Percentiles rank a stretch among this genome's conserved stretches.
Evolutionary conservation across 768 basidiomycete genomes (phyloP).

Genomic region (Tricholomella constricta): DNA sequence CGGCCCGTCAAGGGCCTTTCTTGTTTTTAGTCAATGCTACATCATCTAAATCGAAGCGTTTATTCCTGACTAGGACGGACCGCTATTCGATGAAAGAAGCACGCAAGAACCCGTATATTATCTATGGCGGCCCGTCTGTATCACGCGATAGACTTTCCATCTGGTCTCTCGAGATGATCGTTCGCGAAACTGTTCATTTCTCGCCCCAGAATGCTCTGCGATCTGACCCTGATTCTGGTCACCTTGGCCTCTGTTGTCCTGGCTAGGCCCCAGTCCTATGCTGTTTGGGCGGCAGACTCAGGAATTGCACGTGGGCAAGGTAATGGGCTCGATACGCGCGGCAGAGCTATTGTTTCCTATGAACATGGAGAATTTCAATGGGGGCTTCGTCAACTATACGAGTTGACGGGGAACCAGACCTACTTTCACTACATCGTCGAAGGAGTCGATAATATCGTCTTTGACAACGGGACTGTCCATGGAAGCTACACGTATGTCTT

Average conservation of each 20-base stretch:
- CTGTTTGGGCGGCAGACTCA: constrained; percentile 49
- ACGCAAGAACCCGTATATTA: neutral
- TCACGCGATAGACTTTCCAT: constrained; percentile 4
- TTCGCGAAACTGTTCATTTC: too few species aligned
- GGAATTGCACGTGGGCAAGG: constrained; percentile 46
- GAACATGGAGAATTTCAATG: constrained; percentile 42
- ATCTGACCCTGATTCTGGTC: neutral
- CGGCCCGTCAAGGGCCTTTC: neutral
- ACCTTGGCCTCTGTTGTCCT: constrained; percentile 1
- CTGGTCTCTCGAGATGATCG: neutral
- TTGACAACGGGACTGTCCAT: constrained; percentile 40
- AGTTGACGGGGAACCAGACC: constrained; percentile 39
- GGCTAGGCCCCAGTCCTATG: constrained; percentile 40
- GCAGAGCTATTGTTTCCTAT: constrained; percentile 40
- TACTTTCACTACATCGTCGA: constrained; percentile 44
- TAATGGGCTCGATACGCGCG: constrained; percentile 38
- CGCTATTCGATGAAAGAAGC: constrained; percentile 11
- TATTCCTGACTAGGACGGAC: neutral
- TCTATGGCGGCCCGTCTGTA: constrained; percentile 11
- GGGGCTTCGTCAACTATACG: constrained; percentile 40
- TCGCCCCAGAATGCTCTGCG: neutral
- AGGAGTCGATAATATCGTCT: constrained; percentile 43
- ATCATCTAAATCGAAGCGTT: neutral
- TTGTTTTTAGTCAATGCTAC: neutral
- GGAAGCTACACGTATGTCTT: constrained; percentile 39